Evolutionary conservation across 805 yeast genomes (phyloP).

Genomic region (Ogataea corticis): DNA sequence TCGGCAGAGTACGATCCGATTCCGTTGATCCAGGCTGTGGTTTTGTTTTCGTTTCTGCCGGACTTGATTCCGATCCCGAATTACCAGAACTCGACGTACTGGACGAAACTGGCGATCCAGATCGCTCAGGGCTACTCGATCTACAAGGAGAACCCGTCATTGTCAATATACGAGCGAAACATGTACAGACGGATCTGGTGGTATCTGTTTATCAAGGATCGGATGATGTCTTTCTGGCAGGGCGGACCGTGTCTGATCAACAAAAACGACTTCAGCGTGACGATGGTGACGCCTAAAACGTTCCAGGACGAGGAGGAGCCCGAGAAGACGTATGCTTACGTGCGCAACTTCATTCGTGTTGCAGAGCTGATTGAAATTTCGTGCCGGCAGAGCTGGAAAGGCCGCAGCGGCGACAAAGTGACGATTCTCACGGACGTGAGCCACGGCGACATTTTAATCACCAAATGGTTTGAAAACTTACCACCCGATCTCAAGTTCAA

Average conservation of each 20-base stretch:
- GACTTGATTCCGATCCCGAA: conserved; percentile 10
- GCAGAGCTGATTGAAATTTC: conserved; percentile 17
- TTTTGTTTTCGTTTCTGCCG: conserved; percentile 14
- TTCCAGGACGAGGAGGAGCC: conserved; percentile 23
- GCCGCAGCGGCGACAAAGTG: background rate
- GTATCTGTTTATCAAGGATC: conserved; percentile 66
- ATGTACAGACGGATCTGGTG: conserved; percentile 70
- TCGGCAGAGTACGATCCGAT: conserved; percentile 66
- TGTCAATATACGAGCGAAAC: conserved; percentile 27
- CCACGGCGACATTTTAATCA: conserved; percentile 72
- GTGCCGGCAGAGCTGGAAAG: background rate
- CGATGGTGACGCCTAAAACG: conserved; percentile 50
- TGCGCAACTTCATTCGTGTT: conserved; percentile 12
- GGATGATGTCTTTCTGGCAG: conserved; percentile 55
- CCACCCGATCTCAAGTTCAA: conserved; percentile 62
- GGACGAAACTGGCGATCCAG: conserved; percentile 71
- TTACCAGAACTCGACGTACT: conserved; percentile 58
- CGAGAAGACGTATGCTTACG: background rate
- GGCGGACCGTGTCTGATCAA: conserved; percentile 72
- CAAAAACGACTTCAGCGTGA: conserved; percentile 46
- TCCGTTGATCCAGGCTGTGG: conserved; percentile 12
- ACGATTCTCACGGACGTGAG: conserved; percentile 27
- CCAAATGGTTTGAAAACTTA: conserved; percentile 67
- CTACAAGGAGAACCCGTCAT: conserved; percentile 6
- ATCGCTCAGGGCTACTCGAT: conserved; percentile 75